A percentile compares a stretch with the other conserved stretches of the same genome.
Evolutionary conservation across 805 yeast species (phyloP).

Genomic region (Wickerhamomyces sydowiorum): DNA sequence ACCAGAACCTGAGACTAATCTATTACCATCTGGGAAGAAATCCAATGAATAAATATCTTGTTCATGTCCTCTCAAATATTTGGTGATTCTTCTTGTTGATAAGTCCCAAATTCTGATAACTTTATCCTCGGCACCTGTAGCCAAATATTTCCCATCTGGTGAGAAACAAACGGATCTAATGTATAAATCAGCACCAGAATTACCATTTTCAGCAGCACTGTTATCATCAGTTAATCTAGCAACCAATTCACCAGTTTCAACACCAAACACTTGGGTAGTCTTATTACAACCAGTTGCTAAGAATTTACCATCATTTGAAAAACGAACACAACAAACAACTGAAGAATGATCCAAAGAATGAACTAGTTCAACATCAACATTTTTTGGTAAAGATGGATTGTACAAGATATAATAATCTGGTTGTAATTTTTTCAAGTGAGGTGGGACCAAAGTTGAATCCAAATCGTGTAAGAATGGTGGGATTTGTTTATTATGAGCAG

Average conservation of each 20-base stretch:
- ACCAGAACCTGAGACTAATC: constrained; percentile 92
- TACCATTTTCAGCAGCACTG: constrained; percentile 33
- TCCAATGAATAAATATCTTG: constrained; percentile 96
- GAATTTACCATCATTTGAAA: constrained; percentile 84
- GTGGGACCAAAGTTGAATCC: constrained; percentile 71
- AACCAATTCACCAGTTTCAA: constrained; percentile 82
- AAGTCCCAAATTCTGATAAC: constrained; percentile 95
- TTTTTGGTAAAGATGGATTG: constrained; percentile 77
- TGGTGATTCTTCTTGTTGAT: constrained; percentile 75
- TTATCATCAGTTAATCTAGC: constrained; percentile 84
- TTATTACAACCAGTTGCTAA: constrained; percentile 97
- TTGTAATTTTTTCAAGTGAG: constrained; percentile 74
- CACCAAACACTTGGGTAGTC: constrained; percentile 90
- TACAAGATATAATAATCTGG: constrained; percentile 83
- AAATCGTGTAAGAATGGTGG: constrained; percentile 79
- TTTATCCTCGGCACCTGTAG: constrained; percentile 91
- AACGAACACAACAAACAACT: constrained; percentile 95
- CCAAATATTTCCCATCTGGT: constrained; percentile 89
- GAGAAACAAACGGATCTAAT: constrained; percentile 95
- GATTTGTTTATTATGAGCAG: constrained; percentile 60
- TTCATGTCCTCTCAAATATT: constrained; percentile 88
- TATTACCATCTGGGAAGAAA: constrained; percentile 90
- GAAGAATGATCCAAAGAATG: constrained; percentile 89
- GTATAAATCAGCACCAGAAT: constrained; percentile 69
- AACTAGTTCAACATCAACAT: constrained; percentile 80